Evolutionary conservation across 768 basidiomycete species (phyloP).

Genomic region (Cyclocybe aegerita): DNA sequence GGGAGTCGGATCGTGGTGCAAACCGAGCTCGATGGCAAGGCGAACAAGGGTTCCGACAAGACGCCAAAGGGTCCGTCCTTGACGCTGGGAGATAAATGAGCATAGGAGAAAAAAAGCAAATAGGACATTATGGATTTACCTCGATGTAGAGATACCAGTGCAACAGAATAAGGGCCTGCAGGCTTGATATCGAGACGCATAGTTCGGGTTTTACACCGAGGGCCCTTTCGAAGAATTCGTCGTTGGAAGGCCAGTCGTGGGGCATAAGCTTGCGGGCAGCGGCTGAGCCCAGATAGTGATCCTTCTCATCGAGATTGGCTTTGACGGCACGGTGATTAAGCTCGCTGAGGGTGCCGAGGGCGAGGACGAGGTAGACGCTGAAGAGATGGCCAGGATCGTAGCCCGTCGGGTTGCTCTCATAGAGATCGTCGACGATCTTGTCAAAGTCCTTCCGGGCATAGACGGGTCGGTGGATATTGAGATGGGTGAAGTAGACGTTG

Average conservation of each 20-base stretch:
- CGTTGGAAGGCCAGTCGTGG: slow-evolving; percentile 73
- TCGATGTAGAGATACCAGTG: slow-evolving; percentile 92
- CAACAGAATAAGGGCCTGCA: slow-evolving; percentile 80
- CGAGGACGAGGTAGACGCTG: slow-evolving; percentile 74
- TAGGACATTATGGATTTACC: slow-evolving; percentile 40
- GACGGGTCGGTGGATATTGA: slow-evolving; percentile 80
- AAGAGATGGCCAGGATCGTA: slow-evolving; percentile 80
- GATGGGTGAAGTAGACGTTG: slow-evolving; percentile 71
- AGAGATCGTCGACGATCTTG: slow-evolving; percentile 61
- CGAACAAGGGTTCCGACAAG: slow-evolving; percentile 84
- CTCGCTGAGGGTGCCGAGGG: slow-evolving; percentile 80
- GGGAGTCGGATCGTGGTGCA: slow-evolving; percentile 81
- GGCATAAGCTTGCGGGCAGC: slow-evolving; percentile 65
- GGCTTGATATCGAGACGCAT: slow-evolving; percentile 76
- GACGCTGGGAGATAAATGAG: slow-evolving; percentile 50
- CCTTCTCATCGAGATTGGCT: slow-evolving; percentile 43
- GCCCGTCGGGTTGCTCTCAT: slow-evolving; percentile 46
- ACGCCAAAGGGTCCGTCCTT: slow-evolving; percentile 88
- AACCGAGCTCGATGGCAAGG: slow-evolving; percentile 77
- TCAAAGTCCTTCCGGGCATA: slow-evolving; percentile 71
- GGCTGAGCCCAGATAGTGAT: slow-evolving; percentile 33
- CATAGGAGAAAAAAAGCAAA: background rate
- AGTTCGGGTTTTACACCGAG: slow-evolving; percentile 79
- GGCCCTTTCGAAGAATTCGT: slow-evolving; percentile 83
- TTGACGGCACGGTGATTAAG: slow-evolving; percentile 69